A percentile compares a stretch with the other conserved stretches of the same genome.
phyloP scores from a whole-genome alignment of 225 moss, liverwort and hornwort species.

The Pseudoscleropodium purum region DNA sequence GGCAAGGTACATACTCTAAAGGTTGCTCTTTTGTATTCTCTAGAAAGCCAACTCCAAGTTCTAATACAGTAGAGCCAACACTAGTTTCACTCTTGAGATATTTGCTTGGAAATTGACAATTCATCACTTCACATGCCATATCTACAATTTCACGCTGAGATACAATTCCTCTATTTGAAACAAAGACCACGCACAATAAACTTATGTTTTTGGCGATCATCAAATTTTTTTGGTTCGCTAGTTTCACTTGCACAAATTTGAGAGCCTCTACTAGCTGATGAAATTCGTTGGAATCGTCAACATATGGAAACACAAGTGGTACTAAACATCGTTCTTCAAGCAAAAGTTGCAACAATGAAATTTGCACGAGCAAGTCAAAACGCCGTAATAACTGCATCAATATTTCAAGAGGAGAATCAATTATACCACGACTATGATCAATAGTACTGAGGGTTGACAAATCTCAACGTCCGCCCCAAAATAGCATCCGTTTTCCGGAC shows the following conservation, averaged over 20 bases:
- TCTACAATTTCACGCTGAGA: background rate
- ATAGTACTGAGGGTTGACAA: no score
- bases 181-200: background rate
- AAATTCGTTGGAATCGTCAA: background rate
- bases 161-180: background rate
- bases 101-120: background rate
- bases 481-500: no score
- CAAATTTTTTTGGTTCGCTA: background rate
- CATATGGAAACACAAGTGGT: background rate
- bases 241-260: background rate
- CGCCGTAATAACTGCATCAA: background rate
- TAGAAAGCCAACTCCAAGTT: background rate
- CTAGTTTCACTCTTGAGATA: background rate
- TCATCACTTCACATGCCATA: slow-evolving; percentile 1
- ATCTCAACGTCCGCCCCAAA: no score
- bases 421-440: background rate
- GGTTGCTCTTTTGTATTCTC: background rate
- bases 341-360: background rate
- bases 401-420: background rate
- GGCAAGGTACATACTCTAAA: background rate
- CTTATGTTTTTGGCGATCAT: background rate
- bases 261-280: background rate
- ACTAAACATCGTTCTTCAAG: slow-evolving; percentile 2
- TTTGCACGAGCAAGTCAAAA: background rate
- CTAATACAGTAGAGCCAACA: background rate